Evolutionary conservation across 352 stramenopile genomes (phyloP), one percentile per base, ranked within the genome.

Genomic region (Globisporangium emineosum): DNA sequence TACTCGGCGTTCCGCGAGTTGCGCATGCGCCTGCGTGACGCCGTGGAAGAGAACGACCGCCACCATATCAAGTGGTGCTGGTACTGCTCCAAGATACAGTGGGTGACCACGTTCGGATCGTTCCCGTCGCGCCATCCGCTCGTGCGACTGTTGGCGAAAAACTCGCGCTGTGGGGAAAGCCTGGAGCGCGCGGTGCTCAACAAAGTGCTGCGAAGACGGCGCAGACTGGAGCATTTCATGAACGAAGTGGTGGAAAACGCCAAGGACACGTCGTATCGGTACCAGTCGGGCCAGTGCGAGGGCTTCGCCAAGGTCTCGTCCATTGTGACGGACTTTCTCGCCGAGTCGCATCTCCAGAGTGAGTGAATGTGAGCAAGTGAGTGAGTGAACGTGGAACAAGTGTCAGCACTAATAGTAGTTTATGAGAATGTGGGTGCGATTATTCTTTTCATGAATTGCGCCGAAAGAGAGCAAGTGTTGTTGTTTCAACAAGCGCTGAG

Each of bases 311-410:
- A 61, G 23, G 72, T 85, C 54, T 84, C 78, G 43, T 71, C 60
- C 57, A 53, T 89, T 27, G 62, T 90, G 54, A 79, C 70, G 29
- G 71, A 81, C 53, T 92, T 92, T 57, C 59, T 90, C 7, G 69
- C 67, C 5, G 76, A 83, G 57, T 68, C 71, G 5, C 63, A 73
- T 56, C 15, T 33, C 64, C 68, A 6, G 23, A 56, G 32, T 12
- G 27, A 27, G 15, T 40, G 32, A 13, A 13, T 27, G 21, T 42
- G 15, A 29, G 50, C 23, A 2, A 35, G 29, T 5, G 29, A 32
- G 5, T 32, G 29, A 32, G 5, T 5, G 29, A 32, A 32, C 29
- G 29, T n/a, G n/a, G n/a, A n/a, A n/a, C n/a, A n/a, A 32, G 29
- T 32, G 29, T 32, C 29, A 32, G 29, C 29, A 32, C 29, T 32